Evolutionary conservation across 2,329 filamentous ascomycete genomes (phyloP).

Genomic region (Fusarium robinianum): DNA sequence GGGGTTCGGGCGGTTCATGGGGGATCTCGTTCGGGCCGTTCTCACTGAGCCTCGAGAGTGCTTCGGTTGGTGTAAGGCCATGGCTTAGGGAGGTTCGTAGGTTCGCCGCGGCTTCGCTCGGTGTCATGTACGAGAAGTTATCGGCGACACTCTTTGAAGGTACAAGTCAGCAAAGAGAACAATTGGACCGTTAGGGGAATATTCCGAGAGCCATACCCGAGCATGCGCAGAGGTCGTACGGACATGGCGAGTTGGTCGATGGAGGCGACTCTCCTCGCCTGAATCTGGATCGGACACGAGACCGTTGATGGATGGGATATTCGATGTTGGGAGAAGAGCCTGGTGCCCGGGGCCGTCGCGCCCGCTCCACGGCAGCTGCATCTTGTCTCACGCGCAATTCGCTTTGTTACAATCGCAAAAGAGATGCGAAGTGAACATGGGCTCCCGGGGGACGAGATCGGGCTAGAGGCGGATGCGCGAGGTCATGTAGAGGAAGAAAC

Average conservation of each 20-base stretch:
- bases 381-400: slow-evolving; percentile 33
- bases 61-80: slow-evolving; percentile 81
- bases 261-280: slow-evolving; percentile 33
- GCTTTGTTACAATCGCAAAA: slow-evolving; percentile 24
- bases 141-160: slow-evolving; percentile 62
- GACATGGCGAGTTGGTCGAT: slow-evolving; percentile 43
- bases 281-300: slow-evolving; percentile 36
- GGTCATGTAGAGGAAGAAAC: slow-evolving; percentile 29
- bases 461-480: slow-evolving; percentile 27
- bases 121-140: slow-evolving; percentile 69
- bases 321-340: slow-evolving; percentile 43
- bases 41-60: slow-evolving; percentile 74
- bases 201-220: slow-evolving; percentile 47
- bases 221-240: slow-evolving; percentile 61
- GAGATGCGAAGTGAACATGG: slow-evolving; percentile 29
- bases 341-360: slow-evolving; percentile 40
- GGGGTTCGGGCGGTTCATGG: slow-evolving; percentile 87
- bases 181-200: neutral
- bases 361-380: slow-evolving; percentile 47
- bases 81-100: slow-evolving; percentile 81
- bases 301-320: slow-evolving; percentile 42
- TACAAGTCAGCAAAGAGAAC: slow-evolving; percentile 18
- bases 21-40: slow-evolving; percentile 94
- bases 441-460: slow-evolving; percentile 11
- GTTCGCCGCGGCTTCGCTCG: slow-evolving; percentile 75